These are phyloP conservation scores for Boechera stricta DNA, from an alignment of 345 rosid genomes.

Conservation along the genomic window DNA sequence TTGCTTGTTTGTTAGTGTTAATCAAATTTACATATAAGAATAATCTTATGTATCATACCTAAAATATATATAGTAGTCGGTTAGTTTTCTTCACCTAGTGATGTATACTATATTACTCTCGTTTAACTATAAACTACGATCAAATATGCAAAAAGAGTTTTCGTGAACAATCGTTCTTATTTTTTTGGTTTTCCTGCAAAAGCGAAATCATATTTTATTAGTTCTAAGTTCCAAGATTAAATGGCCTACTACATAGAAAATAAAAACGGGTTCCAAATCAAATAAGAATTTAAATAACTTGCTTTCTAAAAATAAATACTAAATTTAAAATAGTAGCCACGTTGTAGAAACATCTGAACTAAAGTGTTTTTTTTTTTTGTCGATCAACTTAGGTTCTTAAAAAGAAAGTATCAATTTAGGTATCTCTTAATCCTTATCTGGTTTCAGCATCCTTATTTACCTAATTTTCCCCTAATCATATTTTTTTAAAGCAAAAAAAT, in stretches of 20 bases:
- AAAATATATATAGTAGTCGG: neutral
- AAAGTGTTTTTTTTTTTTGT: neutral
- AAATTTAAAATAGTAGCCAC: constrained; percentile 15
- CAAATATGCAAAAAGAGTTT: neutral
- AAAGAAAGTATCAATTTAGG: neutral
- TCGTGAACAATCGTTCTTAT: constrained; percentile 4
- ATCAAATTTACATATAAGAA: constrained; percentile 14
- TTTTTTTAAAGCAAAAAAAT: neutral
- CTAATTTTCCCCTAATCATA: constrained; percentile 6
- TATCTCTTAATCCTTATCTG: constrained; percentile 2
- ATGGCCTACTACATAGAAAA: neutral
- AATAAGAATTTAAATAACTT: constrained; percentile 9
- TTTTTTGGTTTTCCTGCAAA: too few relatives aligned
- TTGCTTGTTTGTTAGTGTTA: constrained; percentile 19
- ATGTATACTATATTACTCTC: constrained; percentile 3
- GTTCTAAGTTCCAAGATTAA: neutral
- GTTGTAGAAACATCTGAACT: constrained; percentile 7
- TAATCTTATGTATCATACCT: neutral
- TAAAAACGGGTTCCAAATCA: constrained; percentile 11
- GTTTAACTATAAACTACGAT: neutral
- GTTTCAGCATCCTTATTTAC: constrained; percentile 10
- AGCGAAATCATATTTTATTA: neutral
- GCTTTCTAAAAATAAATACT: neutral
- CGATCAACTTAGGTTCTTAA: constrained; percentile 1
- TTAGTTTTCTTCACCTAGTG: neutral